A percentile compares a stretch with the other conserved stretches of the same genome.
These are phyloP conservation scores for Pyropia haitanensis DNA, from an alignment of 23 red algal species.

Conservation along the genomic window DNA sequence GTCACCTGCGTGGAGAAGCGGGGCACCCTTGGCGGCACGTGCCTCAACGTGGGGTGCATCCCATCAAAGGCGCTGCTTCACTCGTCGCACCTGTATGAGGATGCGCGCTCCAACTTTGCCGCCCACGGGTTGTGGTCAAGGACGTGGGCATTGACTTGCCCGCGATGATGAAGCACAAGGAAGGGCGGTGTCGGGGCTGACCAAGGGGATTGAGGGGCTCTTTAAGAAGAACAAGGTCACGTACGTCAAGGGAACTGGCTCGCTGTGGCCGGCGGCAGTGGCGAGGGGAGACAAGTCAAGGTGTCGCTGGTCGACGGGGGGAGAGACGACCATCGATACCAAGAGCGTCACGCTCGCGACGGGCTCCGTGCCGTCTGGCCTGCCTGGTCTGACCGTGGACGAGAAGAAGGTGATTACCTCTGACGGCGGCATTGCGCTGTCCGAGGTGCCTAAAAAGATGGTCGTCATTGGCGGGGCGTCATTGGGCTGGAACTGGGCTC, in stretches of 20 bases:
- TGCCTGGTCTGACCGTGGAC: conserved; percentile 83
- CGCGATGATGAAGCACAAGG: conserved; percentile 97
- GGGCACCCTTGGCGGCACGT: conserved; percentile 90
- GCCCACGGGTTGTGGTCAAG: conserved; percentile 73
- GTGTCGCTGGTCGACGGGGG: conserved; percentile 67
- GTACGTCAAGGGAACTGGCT: conserved; percentile 79
- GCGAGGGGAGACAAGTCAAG: conserved; percentile 38
- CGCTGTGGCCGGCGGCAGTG: background rate
- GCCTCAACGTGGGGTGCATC: conserved; percentile 98
- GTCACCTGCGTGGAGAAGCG: conserved; percentile 97
- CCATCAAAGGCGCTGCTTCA: conserved; percentile 93
- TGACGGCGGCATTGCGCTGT: conserved; percentile 76
- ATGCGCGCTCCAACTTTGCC: conserved; percentile 75
- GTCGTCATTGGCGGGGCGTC: conserved; percentile 92
- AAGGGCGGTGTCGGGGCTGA: conserved; percentile 59
- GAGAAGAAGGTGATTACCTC: conserved; percentile 79
- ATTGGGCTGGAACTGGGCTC: conserved; percentile 99
- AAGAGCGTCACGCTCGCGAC: conserved; percentile 93
- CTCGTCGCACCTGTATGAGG: conserved; percentile 95
- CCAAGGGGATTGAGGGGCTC: conserved; percentile 93
- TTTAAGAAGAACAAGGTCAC: conserved; percentile 97
- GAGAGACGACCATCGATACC: conserved; percentile 34
- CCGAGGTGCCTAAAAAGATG: conserved; percentile 81
- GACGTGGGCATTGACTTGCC: conserved; percentile 67
- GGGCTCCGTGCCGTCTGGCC: conserved; percentile 51